Base-by-base conservation (phyloP, 1,284 basidiomycete genomes). In the Amylostereum chailletii region DNA sequence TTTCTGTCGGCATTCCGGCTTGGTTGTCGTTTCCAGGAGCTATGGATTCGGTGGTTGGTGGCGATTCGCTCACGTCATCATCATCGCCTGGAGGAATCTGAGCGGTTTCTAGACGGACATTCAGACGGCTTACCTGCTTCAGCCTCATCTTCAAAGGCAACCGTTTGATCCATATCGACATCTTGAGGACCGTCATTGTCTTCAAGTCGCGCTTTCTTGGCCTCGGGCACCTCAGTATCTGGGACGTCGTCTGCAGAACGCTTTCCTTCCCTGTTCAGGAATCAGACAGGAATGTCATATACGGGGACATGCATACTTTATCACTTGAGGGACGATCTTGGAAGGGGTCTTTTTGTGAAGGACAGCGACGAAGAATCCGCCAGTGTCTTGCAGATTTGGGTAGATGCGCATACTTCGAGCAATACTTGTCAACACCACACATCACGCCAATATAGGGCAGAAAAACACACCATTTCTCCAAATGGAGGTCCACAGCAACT, bases 301-400 rank as follows among this genome's bases (percentile, higher is more conserved):
- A 19, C 19, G 19, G 19, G 19, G 19, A 19, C 19, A 3, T 19
- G n/a, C 31, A 34, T 46, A 55, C 54, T 47, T 55, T 34, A 33
- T 39, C 46, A 4, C 2, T 6, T 27, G n/a, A 29, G 29, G 40
- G 29, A 32, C 8, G 3, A 26, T 32, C 10, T 11, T 34, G 41
- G 19, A 34, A 8, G 45, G 42, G 27, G 9, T 37, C 48, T 53
- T 62, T 51, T 69, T 78, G 60, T 93, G 81, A 34, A 99, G 69
- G 0, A 97, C 86, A 11, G 93, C 91, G 30, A 99, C 85, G 61
- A 97, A 99, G 71, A 99, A 99, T 0, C 93, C 96, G 8, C 96
- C 96, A 0, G 94, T 94, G 65, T 99, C 90, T 69, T 99, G 95
- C 41, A 96, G 71, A 64, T 99, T 94, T 2, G 96, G 94, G 61